These are phyloP conservation scores for Sclerotinia glacialis DNA, from an alignment of 2,329 filamentous ascomycete genomes.

Conservation along the genomic window DNA sequence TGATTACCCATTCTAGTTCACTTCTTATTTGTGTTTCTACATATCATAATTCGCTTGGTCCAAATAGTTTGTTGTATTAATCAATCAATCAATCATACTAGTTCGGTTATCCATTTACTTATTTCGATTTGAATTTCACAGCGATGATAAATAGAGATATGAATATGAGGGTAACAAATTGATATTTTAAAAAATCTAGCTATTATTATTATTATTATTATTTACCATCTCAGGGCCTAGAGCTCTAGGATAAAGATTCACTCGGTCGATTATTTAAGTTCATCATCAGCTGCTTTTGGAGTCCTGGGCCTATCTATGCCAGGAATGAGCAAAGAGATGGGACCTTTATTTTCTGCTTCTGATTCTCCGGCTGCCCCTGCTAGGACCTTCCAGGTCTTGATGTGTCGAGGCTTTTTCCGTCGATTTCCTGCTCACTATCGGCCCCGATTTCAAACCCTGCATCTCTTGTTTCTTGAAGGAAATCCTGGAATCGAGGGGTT, in stretches of 20 bases:
- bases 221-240: background rate
- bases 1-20: background rate
- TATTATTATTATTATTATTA: background rate
- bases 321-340: too few relatives aligned
- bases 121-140: background rate
- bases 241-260: too few relatives aligned
- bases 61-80: background rate
- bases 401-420: too few relatives aligned
- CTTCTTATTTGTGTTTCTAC: background rate
- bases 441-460: fast-evolving
- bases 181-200: background rate
- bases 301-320: too few relatives aligned
- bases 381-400: too few relatives aligned
- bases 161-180: background rate
- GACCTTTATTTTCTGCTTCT: background rate
- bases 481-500: too few relatives aligned
- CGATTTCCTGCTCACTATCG: too few relatives aligned
- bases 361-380: background rate
- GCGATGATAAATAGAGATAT: background rate
- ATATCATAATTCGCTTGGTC: background rate
- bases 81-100: background rate
- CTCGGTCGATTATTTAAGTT: too few relatives aligned
- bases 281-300: too few relatives aligned
- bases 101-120: background rate
- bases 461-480: too few relatives aligned